Conservation (phyloP, 345 rosid species). For the Eucalyptus erythrocorys region DNA sequence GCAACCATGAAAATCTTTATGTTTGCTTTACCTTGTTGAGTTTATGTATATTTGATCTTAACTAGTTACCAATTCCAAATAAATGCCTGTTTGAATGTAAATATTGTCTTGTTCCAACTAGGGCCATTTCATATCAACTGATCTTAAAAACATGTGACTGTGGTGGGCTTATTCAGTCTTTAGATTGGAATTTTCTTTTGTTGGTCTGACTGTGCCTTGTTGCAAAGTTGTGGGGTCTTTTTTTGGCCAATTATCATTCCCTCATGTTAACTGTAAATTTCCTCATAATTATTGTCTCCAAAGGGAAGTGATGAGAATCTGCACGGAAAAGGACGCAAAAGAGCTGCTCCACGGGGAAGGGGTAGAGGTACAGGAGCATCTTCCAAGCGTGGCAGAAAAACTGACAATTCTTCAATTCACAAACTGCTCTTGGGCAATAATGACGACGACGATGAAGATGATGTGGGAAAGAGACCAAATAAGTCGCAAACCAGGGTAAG, state of each 20-base stretch:
- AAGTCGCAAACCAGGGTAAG: constrained; percentile 68
- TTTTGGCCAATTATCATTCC: not conserved
- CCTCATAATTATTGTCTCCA: not conserved
- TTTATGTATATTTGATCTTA: not conserved
- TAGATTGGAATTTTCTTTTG: not conserved
- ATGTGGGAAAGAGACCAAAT: constrained; percentile 33
- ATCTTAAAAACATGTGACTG: not conserved
- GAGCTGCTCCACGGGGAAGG: constrained; percentile 65
- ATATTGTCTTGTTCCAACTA: not conserved
- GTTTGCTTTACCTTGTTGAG: not conserved
- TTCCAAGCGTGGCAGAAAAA: constrained; percentile 71
- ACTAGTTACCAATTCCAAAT: not conserved
- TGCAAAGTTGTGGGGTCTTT: not conserved
- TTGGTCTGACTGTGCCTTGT: not conserved
- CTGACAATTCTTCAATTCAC: constrained; percentile 48
- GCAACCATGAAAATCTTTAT: not conserved
- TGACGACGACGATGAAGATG: constrained; percentile 61
- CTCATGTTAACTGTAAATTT: not conserved
- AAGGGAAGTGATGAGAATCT: constrained; percentile 44
- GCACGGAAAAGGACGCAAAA: constrained; percentile 55
- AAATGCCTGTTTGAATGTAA: not conserved
- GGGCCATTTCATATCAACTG: not conserved
- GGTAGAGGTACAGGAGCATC: constrained; percentile 45
- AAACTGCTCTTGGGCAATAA: constrained; percentile 49
- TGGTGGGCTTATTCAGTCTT: not conserved